Base-by-base conservation (phyloP, 306 rosid species). In the Fragaria vesca region DNA sequence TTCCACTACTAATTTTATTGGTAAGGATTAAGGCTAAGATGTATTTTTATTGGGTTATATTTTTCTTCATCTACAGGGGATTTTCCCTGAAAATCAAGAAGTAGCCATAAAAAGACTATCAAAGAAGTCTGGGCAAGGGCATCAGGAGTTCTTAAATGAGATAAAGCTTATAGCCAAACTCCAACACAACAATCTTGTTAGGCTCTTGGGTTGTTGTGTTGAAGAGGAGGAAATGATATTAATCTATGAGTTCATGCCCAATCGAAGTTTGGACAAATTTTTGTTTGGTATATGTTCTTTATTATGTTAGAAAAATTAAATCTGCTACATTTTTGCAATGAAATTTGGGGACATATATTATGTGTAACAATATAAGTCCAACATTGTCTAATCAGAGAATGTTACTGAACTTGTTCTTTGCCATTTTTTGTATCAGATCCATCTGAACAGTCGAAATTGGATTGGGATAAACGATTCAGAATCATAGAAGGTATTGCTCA, bases 71-170 rank as follows among this genome's bases (percentile, higher is more conserved):
- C 32, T 4, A 10, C 68, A 83, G 89, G 93, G 86, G 6, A 79
- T 2, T 28, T 76, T 87, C 54, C 66, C 66, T 0, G 77, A 86
- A 12, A 83, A 83, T 15, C 84, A 76, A 36, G 72, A 80, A 6
- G 81, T 83, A 42, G 88, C 89, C 12, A 61, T 88, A 28, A 87
- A 90, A 80, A 84, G 87, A 60, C 81, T 90, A 63, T 86, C 87
- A 2, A 85, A 75, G 52, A 84, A 76, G 36, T 88, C 86, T 0
- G 6, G 76, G 2, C 90, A 85, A 80, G 96, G 92, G 1, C 72
- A 85, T 2, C n/a, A 83, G 12, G 93, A 89, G 78, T 89, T 89
- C 28, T 81, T 72, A 24, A 87, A 87, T 69, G 88, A 83, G 73
- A 75, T 82, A 3, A 67, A 83, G 34, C 72, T 85, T 20, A 85